A percentile compares a stretch with the other conserved stretches of the same genome.
These are phyloP conservation scores for Leptoxyphium fumago DNA, from an alignment of 2,329 filamentous ascomycete genomes.

Conservation along the genomic window DNA sequence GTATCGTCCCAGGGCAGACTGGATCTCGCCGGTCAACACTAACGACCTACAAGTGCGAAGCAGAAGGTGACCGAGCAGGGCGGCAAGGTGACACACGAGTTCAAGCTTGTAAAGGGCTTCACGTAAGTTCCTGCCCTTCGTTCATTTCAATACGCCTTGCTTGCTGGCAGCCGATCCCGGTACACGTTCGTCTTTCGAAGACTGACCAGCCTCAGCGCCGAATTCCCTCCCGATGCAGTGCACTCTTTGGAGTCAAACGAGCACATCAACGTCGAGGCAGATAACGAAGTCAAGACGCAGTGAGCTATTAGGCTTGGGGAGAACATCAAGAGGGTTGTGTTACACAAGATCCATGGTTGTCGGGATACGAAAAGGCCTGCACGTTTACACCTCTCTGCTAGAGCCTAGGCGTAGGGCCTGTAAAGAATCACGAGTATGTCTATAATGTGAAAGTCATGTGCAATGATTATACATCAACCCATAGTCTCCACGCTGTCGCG, in stretches of 20 bases:
- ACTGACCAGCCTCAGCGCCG: conserved; percentile 41
- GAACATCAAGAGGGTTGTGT: too few relatives aligned
- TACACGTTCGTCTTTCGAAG: too few relatives aligned
- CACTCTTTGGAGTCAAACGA: conserved; percentile 51
- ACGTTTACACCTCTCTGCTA: too few relatives aligned
- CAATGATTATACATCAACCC: too few relatives aligned
- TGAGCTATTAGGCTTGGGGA: conserved; percentile 22
- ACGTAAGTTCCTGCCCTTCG: conserved; percentile 45
- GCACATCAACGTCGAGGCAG: conserved; percentile 65
- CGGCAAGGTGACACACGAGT: conserved; percentile 72
- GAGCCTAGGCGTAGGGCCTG: too few relatives aligned
- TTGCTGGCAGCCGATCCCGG: neutral
- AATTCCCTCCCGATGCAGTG: conserved; percentile 53
- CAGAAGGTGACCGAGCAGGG: conserved; percentile 58
- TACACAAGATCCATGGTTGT: too few relatives aligned
- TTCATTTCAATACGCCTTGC: neutral
- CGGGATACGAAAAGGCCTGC: too few relatives aligned
- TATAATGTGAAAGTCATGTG: too few relatives aligned
- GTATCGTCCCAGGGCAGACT: conserved; percentile 10
- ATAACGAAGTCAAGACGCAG: conserved; percentile 57
- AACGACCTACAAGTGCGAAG: conserved; percentile 48
- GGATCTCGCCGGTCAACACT: neutral
- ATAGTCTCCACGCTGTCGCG: too few relatives aligned
- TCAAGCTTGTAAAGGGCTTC: conserved; percentile 81
- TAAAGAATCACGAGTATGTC: too few relatives aligned